Evolutionary conservation across 768 basidiomycete genomes (phyloP), one percentile per base, ranked within the genome.

Genomic region (Cantharellus anzutake): DNA sequence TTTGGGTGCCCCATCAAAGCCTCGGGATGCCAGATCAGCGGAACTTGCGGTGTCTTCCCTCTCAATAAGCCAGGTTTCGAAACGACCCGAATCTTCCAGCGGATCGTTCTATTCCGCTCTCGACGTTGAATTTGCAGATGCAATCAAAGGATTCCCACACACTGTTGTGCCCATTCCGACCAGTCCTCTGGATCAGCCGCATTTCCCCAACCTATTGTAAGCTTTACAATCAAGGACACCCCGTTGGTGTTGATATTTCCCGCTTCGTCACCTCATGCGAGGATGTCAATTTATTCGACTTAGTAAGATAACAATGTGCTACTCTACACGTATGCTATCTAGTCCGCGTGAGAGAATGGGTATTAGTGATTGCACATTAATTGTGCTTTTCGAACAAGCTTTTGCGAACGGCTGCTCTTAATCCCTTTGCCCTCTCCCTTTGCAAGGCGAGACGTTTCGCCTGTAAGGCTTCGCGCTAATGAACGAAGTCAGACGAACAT

Each of bases 1-100:
- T 50, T 79, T 79, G 2, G 89, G 89, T 67, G 75, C 76, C 20
- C 58, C 74, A 75, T 41, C 78, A 81, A 55, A 83, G 83, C 79
- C 76, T 75, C 63, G 72, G 75, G 57, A 79, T 81, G 35, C 83
- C 83, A 64, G 75, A 76, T 34, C 7, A n/a, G 29, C 16, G 60
- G 63, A 39, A 37, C 57, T 35, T 51, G 55, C 44, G 51, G 35
- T 20, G 39, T 57, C 41, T 42, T 63, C 44, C 34, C 37, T 11
- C 42, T 48, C 48, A 52, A 56, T 20, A 56, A 42, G 34, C 16
- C 16, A 4, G n/a, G 35, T n/a, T 7, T 37, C 7, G 29, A 41
- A 60, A 59, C 58, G 57, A n/a, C 59, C 57, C 16, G 11, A 58
- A 44, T 39, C 35, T 14, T 51, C 57, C 14, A 14, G 11, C 16